These are phyloP conservation scores for Anacardium occidentale DNA, from an alignment of 345 rosid genomes.

Conservation along the genomic window DNA sequence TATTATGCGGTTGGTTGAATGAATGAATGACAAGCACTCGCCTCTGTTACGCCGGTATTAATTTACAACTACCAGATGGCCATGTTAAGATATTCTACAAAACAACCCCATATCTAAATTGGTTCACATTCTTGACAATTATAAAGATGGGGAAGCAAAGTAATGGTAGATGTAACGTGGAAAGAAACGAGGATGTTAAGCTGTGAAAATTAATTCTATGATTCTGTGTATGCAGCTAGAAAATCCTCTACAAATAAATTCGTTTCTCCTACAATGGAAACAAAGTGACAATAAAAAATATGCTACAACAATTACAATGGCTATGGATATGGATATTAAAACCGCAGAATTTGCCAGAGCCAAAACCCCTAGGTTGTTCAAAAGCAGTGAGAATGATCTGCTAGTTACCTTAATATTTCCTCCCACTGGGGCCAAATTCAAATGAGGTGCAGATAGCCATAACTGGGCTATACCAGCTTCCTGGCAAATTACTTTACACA, in stretches of 20 bases:
- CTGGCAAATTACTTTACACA: slow-evolving; percentile 56
- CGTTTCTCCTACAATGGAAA: slow-evolving; percentile 24
- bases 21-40: not conserved
- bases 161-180: not conserved
- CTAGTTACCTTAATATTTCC: slow-evolving; percentile 16
- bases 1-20: no score
- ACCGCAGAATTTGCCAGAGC: slow-evolving; percentile 24
- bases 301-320: slow-evolving; percentile 32
- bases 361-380: slow-evolving; percentile 19
- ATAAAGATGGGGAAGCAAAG: not conserved
- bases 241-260: slow-evolving; percentile 24
- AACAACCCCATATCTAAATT: no score
- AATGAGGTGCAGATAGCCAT: slow-evolving; percentile 15
- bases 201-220: slow-evolving; percentile 26
- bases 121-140: not conserved
- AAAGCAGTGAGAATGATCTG: slow-evolving; percentile 24
- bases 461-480: slow-evolving; percentile 15
- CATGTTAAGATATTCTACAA: no score
- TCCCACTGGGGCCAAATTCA: slow-evolving; percentile 16
- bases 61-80: not conserved
- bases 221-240: slow-evolving; percentile 32
- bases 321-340: slow-evolving; percentile 19
- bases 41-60: not conserved
- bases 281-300: slow-evolving; percentile 13
- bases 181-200: not conserved